A percentile compares a stretch with the other conserved stretches of the same genome.
Evolutionary conservation across 2,329 filamentous ascomycete genomes (phyloP).

Genomic region (Aureobasidium sp.): DNA sequence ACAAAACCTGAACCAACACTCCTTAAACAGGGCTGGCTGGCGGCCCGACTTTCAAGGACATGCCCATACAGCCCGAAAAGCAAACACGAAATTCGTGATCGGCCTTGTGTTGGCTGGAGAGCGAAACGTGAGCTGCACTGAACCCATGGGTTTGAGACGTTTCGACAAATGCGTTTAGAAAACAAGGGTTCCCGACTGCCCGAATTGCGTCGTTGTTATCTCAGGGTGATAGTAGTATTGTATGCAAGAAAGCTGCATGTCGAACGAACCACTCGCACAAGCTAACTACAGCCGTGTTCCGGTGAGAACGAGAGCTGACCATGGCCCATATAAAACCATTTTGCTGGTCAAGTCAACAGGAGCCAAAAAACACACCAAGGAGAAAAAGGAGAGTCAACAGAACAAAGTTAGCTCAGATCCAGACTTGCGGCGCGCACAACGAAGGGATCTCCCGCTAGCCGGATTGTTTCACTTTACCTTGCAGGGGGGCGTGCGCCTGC

Average conservation of each 20-base stretch:
- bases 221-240: not conserved
- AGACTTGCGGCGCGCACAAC: slow-evolving; percentile 5
- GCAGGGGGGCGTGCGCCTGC: slow-evolving; percentile 9
- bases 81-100: not conserved
- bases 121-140: not conserved
- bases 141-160: not conserved
- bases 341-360: not conserved
- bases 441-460: slow-evolving; percentile 11
- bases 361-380: not conserved
- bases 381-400: slow-evolving; percentile 10
- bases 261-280: not conserved
- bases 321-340: not conserved
- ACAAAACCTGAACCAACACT: not conserved
- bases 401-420: slow-evolving; percentile 9
- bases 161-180: not conserved
- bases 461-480: slow-evolving; percentile 13
- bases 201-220: not conserved
- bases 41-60: not conserved
- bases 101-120: not conserved
- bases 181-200: not conserved
- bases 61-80: not conserved
- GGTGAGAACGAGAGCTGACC: not conserved
- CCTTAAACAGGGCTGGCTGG: not conserved
- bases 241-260: not conserved
- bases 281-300: not conserved